Base-by-base conservation (phyloP, 768 basidiomycete genomes). In the Mycena venus region DNA sequence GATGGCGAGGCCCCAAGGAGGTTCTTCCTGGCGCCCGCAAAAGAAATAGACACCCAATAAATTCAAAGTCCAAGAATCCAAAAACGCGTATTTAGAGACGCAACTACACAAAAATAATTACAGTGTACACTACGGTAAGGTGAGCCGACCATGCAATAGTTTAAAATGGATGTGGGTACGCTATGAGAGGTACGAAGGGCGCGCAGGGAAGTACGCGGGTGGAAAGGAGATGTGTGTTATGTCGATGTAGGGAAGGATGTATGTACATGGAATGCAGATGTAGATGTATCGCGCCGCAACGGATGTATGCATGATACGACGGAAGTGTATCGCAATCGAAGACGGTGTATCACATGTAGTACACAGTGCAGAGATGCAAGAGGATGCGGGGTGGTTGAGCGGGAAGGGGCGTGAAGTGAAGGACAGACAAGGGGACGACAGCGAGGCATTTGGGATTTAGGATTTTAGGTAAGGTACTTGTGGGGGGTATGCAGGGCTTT, bases 11-110 rank as follows among this genome's bases (percentile, higher is more conserved):
- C n/a, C n/a, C n/a, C n/a, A n/a, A n/a, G n/a, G n/a, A n/a, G n/a
- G n/a, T n/a, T n/a, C n/a, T n/a, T n/a, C n/a, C n/a, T n/a, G n/a
- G n/a, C n/a, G n/a, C n/a, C n/a, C n/a, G n/a, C n/a, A n/a, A n/a
- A n/a, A n/a, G n/a, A n/a, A n/a, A n/a, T n/a, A n/a, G n/a, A n/a
- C n/a, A n/a, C n/a, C n/a, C 47, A 23, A 49, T 49, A n/a, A 49
- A 23, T 23, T 49, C 47, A 1, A 23, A n/a, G n/a, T 51, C 25
- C 49, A 51, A 51, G 49, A 51, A 25, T 59, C 67, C 56, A 68
- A 68, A 49, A 60, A 49, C 67, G 67, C 44, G 67, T 58, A 59
- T 68, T 68, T 32, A 49, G 49, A 40, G 66, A 58, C 44, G 56
- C 67, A 38, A 44, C 32, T 68, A 68, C 67, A 68, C 21, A 36